A percentile compares a stretch with the other conserved stretches of the same genome.
These are phyloP conservation scores for Saccharomyces hybrid DNA, from an alignment of 1,139 yeast species.

Conservation along the genomic window DNA sequence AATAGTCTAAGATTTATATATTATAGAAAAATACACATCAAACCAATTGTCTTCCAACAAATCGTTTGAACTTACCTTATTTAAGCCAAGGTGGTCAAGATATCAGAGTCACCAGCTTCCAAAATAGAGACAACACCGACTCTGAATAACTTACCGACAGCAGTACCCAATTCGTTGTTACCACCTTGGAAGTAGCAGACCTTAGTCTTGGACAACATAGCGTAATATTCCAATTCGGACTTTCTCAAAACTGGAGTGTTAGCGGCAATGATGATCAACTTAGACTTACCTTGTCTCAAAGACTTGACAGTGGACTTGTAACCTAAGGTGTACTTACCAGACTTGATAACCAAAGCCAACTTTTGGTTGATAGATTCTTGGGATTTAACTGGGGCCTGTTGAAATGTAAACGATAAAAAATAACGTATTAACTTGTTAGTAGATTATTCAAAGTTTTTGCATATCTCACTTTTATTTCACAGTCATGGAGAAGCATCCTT, in stretches of 20 bases:
- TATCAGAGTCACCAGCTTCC: conserved; percentile 99
- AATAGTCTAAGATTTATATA: not conserved
- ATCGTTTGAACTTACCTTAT: conserved; percentile 3
- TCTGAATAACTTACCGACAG: conserved; percentile 99
- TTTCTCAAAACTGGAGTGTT: conserved; percentile 99
- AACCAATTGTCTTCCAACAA: not conserved
- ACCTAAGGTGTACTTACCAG: conserved; percentile 99
- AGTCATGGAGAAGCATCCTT: not conserved
- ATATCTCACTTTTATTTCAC: conserved; percentile 1
- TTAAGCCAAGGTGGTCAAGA: conserved; percentile 46
- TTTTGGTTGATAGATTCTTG: conserved; percentile 96
- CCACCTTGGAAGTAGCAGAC: conserved; percentile 99
- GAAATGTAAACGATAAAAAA: conserved; percentile 3
- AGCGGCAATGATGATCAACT: conserved; percentile 96
- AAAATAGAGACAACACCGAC: conserved; percentile 94
- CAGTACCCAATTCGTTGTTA: conserved; percentile 99
- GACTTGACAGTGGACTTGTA: conserved; percentile 99
- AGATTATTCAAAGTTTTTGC: conserved; percentile 3
- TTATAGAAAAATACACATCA: not conserved
- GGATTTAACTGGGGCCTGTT: conserved; percentile 84
- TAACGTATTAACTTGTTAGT: conserved; percentile 14
- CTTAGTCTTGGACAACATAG: conserved; percentile 98
- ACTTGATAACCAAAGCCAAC: conserved; percentile 96
- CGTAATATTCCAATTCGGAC: conserved; percentile 99
- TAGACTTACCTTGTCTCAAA: conserved; percentile 98